Conservation (phyloP, 2,329 filamentous ascomycete genomes). For the Chlorencoelia australis region DNA sequence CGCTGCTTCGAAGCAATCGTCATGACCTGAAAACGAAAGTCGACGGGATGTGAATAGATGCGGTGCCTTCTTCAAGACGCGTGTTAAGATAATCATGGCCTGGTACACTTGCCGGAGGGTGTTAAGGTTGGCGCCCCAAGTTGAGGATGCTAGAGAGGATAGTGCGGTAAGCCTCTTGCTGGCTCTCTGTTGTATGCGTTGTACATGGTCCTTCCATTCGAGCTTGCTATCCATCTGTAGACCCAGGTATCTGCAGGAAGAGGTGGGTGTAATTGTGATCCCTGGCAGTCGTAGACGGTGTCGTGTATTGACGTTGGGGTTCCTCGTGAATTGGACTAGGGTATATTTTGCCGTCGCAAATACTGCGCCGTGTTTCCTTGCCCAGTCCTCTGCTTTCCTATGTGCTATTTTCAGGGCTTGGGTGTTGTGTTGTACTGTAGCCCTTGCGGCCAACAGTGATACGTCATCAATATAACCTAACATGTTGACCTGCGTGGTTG, state of each 20-base stretch:
- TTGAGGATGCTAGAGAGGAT: constrained; percentile 1
- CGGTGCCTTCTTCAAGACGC: no score
- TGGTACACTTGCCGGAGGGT: constrained; percentile 6
- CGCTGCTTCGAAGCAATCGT: no score
- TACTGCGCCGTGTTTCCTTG: constrained; percentile 6
- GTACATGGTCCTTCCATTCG: constrained; percentile 2
- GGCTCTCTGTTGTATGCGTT: constrained; percentile 5
- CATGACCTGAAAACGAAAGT: no score
- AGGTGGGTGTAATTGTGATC: constrained; percentile 1
- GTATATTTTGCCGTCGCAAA: constrained; percentile 11
- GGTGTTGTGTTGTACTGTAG: constrained; percentile 7
- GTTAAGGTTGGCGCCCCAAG: background rate
- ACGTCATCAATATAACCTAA: constrained; percentile 13
- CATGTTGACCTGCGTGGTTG: constrained; percentile 6
- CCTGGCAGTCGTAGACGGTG: constrained; percentile 1
- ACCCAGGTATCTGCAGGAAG: constrained; percentile 3
- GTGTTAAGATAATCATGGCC: constrained; percentile 24
- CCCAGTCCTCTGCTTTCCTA: constrained; percentile 7
- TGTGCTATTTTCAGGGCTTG: constrained; percentile 5
- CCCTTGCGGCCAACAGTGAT: constrained; percentile 12
- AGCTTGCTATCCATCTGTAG: constrained; percentile 4
- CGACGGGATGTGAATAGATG: no score
- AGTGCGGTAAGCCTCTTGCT: constrained; percentile 4
- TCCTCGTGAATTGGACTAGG: constrained; percentile 8
- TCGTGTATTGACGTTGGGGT: constrained; percentile 1